phyloP scores from a whole-genome alignment of 2,329 filamentous ascomycete species.

The Intubia oerlemansii region DNA sequence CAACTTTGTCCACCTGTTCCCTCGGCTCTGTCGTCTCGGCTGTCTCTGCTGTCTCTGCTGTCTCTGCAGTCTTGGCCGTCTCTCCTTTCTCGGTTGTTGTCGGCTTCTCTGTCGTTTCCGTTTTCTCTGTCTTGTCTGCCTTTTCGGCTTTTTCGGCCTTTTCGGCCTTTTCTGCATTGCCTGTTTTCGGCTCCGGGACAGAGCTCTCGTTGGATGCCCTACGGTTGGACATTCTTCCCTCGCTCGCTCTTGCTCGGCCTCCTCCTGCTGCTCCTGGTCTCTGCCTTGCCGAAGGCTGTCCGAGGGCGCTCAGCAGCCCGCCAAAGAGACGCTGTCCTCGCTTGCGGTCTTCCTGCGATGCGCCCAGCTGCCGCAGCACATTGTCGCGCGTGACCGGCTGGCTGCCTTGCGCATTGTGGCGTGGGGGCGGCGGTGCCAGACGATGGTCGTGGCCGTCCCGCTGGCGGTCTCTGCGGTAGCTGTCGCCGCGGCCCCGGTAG shows the following conservation, averaged over 20 bases:
- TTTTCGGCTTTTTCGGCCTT: conserved; percentile 53
- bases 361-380: conserved; percentile 9
- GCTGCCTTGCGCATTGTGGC: neutral
- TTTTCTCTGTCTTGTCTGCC: too few relatives aligned
- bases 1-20: conserved; percentile 7
- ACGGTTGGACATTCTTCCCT: too few relatives aligned
- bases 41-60: too few relatives aligned
- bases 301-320: conserved; percentile 54
- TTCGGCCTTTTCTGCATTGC: conserved; percentile 36
- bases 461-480: neutral
- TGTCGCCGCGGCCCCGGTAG: neutral
- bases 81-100: too few relatives aligned
- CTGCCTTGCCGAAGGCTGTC: too few relatives aligned
- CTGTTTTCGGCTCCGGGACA: too few relatives aligned
- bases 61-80: too few relatives aligned
- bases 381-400: neutral
- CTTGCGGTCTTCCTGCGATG: conserved; percentile 55
- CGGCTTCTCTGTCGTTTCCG: too few relatives aligned
- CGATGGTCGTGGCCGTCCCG: neutral
- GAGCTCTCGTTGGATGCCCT: too few relatives aligned
- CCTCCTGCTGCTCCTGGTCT: conserved; percentile 46
- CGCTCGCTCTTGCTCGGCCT: too few relatives aligned
- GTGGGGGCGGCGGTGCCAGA: neutral
- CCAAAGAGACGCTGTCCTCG: conserved; percentile 75
- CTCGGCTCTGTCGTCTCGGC: too few relatives aligned